These are phyloP conservation scores for Olyra latifolia DNA, from an alignment of 176 grass and related monocot species.

Conservation along the genomic window DNA sequence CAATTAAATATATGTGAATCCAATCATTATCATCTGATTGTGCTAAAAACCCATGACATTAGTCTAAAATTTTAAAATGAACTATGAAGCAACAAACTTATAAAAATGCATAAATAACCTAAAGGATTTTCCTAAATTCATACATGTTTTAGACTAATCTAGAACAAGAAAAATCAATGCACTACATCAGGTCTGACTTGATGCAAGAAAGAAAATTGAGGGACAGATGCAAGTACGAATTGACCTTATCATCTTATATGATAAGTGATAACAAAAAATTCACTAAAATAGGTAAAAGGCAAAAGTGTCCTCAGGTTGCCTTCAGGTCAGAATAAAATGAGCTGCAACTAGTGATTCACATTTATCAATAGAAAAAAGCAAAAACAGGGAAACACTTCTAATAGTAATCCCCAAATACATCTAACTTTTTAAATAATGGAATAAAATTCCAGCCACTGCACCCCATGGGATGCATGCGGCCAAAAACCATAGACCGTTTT, in stretches of 20 bases:
- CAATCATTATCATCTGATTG: background rate
- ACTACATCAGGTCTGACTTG: background rate
- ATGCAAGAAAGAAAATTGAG: background rate
- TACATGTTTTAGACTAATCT: background rate
- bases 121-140: background rate
- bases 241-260: background rate
- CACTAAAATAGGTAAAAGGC: background rate
- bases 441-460: no score
- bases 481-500: no score
- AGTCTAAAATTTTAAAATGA: background rate
- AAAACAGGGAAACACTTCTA: background rate
- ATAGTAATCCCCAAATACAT: background rate
- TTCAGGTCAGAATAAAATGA: background rate
- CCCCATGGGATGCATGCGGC: no score
- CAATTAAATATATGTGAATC: background rate
- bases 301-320: background rate
- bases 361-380: background rate
- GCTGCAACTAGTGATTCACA: background rate
- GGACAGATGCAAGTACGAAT: background rate
- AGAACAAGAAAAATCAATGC: background rate
- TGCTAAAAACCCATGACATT: background rate
- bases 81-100: constrained; percentile 1
- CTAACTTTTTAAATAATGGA: no score
- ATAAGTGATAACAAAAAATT: background rate
- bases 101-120: background rate